Percentiles rank a stretch among this genome's conserved stretches.
These are phyloP conservation scores for Bertia moriformis DNA, from an alignment of 2,329 filamentous ascomycete species.

Conservation along the genomic window DNA sequence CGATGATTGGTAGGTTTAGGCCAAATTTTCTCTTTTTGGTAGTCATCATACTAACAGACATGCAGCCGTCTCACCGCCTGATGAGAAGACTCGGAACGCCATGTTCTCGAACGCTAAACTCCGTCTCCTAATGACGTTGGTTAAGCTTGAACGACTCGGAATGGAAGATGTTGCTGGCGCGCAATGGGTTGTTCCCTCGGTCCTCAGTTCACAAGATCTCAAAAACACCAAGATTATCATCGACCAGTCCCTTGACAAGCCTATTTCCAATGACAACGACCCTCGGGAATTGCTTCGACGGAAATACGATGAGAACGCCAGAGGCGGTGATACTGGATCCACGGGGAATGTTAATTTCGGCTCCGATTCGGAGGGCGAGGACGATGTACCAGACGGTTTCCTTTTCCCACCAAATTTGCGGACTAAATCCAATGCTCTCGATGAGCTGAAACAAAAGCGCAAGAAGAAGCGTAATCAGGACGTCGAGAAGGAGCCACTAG, in stretches of 20 bases:
- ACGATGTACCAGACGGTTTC: constrained; percentile 32
- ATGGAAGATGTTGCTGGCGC: constrained; percentile 33
- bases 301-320: constrained; percentile 56
- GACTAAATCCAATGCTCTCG: constrained; percentile 34
- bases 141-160: constrained; percentile 51
- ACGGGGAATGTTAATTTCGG: constrained; percentile 48
- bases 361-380: constrained; percentile 27
- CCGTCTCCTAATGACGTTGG: constrained; percentile 66
- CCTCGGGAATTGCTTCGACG: constrained; percentile 49
- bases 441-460: constrained; percentile 31
- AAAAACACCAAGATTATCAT: constrained; percentile 38
- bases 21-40: too few relatives aligned
- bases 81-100: constrained; percentile 51
- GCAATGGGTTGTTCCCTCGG: constrained; percentile 41
- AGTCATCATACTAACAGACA: too few relatives aligned
- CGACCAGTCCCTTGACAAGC: constrained; percentile 17
- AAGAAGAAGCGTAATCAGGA: constrained; percentile 42
- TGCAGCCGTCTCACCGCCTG: constrained; percentile 46
- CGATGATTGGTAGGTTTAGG: constrained; percentile 1
- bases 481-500: constrained; percentile 23
- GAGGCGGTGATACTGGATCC: constrained; percentile 53
- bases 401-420: constrained; percentile 59
- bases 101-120: constrained; percentile 85
- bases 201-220: constrained; percentile 48
- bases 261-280: constrained; percentile 44